Evolutionary conservation across 2,329 filamentous ascomycete species (phyloP).

Genomic region (Raffaelea ambrosiae): DNA sequence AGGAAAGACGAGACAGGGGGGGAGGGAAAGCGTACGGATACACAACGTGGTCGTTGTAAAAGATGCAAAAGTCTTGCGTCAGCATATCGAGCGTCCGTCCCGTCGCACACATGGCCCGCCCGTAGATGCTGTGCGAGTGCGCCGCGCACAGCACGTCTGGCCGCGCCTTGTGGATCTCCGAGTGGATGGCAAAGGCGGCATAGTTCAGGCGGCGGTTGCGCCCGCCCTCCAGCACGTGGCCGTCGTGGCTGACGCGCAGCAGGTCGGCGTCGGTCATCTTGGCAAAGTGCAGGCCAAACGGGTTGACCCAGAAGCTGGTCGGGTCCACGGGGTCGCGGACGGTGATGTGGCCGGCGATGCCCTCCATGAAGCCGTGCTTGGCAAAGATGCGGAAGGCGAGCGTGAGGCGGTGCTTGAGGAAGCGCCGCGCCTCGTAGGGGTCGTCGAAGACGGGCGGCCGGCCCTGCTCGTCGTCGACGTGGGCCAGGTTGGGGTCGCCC

Average conservation of each 20-base stretch:
- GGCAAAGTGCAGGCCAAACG: slow-evolving; percentile 51
- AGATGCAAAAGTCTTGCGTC: slow-evolving; percentile 53
- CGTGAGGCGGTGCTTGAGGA: slow-evolving; percentile 43
- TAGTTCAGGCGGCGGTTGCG: slow-evolving; percentile 20
- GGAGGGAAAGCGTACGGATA: slow-evolving; percentile 20
- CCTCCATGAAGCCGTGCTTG: slow-evolving; percentile 47
- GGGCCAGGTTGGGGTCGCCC: slow-evolving; percentile 12
- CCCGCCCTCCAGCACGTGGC: slow-evolving; percentile 56
- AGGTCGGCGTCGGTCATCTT: slow-evolving; percentile 55
- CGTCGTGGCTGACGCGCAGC: slow-evolving; percentile 51
- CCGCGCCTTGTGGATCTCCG: slow-evolving; percentile 43
- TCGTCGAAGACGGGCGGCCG: slow-evolving; percentile 13
- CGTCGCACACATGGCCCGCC: slow-evolving; percentile 50
- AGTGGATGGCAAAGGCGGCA: slow-evolving; percentile 20
- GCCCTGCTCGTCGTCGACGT: slow-evolving; percentile 9
- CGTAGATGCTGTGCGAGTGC: slow-evolving; percentile 46
- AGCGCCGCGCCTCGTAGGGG: slow-evolving; percentile 33
- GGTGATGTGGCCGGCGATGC: slow-evolving; percentile 57
- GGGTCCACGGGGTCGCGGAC: slow-evolving; percentile 50
- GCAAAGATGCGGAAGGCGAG: slow-evolving; percentile 50
- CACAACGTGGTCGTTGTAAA: slow-evolving; percentile 41
- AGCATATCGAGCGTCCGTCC: slow-evolving; percentile 57
- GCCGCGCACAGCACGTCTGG: slow-evolving; percentile 46
- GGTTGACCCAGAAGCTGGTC: slow-evolving; percentile 57
- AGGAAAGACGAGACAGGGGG: slow-evolving; percentile 8